These are phyloP conservation scores for Aspergillus cejpii DNA, from an alignment of 2,329 filamentous ascomycete genomes.

Conservation along the genomic window DNA sequence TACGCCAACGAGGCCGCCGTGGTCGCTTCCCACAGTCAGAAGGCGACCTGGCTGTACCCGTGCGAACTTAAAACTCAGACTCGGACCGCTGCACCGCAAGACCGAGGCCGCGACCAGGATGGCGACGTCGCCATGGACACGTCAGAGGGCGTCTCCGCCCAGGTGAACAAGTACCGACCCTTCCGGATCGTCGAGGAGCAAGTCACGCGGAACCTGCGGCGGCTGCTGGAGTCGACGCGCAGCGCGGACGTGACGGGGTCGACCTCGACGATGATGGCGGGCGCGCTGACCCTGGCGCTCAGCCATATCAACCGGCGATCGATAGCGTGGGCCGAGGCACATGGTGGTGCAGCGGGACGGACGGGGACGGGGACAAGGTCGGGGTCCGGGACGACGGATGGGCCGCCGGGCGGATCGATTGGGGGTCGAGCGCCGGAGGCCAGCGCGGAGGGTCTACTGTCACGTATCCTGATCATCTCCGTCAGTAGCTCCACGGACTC, in stretches of 20 bases:
- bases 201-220: constrained; percentile 65
- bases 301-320: constrained; percentile 82
- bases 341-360: constrained; percentile 41
- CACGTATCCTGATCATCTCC: constrained; percentile 81
- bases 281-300: constrained; percentile 82
- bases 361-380: constrained; percentile 34
- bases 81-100: constrained; percentile 7
- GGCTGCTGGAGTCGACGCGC: constrained; percentile 65
- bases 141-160: constrained; percentile 27
- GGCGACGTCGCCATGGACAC: constrained; percentile 56
- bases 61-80: constrained; percentile 20
- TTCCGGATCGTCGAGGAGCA: constrained; percentile 81
- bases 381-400: constrained; percentile 29
- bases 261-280: constrained; percentile 79
- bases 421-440: constrained; percentile 20
- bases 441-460: constrained; percentile 51
- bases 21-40: constrained; percentile 79
- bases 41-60: constrained; percentile 86
- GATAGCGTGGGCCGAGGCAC: constrained; percentile 56
- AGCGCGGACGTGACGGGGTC: constrained; percentile 52
- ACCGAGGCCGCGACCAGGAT: constrained; percentile 26
- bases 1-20: constrained; percentile 89
- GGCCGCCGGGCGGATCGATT: constrained; percentile 22
- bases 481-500: constrained; percentile 86
- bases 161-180: constrained; percentile 86